Evolutionary conservation across 805 yeast genomes (phyloP).

Genomic region (Candida stauntonica): DNA sequence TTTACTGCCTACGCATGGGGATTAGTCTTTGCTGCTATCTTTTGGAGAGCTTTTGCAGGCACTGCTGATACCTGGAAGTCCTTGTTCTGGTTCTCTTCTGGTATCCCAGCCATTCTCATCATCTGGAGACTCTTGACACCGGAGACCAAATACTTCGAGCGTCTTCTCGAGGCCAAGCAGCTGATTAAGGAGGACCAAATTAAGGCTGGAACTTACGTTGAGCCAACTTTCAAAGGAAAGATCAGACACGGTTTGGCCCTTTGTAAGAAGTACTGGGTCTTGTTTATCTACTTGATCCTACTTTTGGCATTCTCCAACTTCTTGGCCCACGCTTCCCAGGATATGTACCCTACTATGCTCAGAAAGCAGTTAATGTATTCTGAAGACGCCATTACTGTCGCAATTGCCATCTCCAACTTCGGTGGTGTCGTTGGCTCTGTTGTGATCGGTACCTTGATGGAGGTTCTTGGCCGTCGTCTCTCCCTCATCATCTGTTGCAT

Average conservation of each 20-base stretch:
- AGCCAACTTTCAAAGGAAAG: conserved; percentile 23
- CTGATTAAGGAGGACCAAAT: conserved; percentile 26
- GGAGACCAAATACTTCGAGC: conserved; percentile 51
- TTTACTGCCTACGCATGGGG: conserved; percentile 61
- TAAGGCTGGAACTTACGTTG: conserved; percentile 25
- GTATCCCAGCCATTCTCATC: conserved; percentile 55
- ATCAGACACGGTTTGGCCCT: conserved; percentile 30
- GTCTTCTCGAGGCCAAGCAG: conserved; percentile 28
- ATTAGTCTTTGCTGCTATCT: conserved; percentile 57
- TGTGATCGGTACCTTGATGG: conserved; percentile 50
- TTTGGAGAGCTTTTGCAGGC: conserved; percentile 56
- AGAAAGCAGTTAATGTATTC: conserved; percentile 46
- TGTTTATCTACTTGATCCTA: conserved; percentile 51
- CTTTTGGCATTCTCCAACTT: conserved; percentile 68
- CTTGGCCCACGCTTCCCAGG: conserved; percentile 72
- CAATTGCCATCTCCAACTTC: conserved; percentile 56
- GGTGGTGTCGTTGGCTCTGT: conserved; percentile 68
- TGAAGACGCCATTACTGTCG: conserved; percentile 48
- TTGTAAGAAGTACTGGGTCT: conserved; percentile 53
- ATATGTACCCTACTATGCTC: conserved; percentile 62
- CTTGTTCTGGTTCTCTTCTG: conserved; percentile 67
- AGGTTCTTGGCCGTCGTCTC: conserved; percentile 61
- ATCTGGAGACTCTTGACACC: conserved; percentile 53
- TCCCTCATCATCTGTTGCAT: conserved; percentile 47
- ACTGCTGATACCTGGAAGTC: conserved; percentile 58